Percentiles rank a stretch among this genome's conserved stretches.
These are phyloP conservation scores for Trichoderma oligosporum DNA, from an alignment of 2,329 filamentous ascomycete species.

Conservation along the genomic window DNA sequence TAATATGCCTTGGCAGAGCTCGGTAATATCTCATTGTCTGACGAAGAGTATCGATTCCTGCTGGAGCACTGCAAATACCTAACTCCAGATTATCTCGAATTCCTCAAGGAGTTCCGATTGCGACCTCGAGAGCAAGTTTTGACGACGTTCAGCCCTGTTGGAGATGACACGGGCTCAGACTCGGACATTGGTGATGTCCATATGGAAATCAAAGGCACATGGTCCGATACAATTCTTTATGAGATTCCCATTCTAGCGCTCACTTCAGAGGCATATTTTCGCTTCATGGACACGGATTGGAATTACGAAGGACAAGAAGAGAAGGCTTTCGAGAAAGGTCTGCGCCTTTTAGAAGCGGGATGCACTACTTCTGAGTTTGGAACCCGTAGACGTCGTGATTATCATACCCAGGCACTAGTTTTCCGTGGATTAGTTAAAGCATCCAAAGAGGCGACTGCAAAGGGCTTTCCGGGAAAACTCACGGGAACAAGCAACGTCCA, in stretches of 20 bases:
- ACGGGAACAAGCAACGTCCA: constrained; percentile 95
- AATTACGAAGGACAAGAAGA: constrained; percentile 81
- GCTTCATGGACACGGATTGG: constrained; percentile 93
- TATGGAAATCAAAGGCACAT: constrained; percentile 74
- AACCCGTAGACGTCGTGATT: constrained; percentile 81
- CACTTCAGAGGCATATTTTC: constrained; percentile 95
- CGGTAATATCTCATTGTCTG: constrained; percentile 71
- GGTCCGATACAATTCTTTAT: constrained; percentile 95
- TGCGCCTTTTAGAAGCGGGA: constrained; percentile 70
- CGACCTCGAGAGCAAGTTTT: constrained; percentile 76
- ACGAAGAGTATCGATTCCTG: constrained; percentile 77
- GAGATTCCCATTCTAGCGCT: constrained; percentile 92
- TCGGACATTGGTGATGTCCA: constrained; percentile 69
- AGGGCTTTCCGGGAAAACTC: constrained; percentile 67
- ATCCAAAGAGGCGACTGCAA: constrained; percentile 63
- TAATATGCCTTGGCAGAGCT: constrained; percentile 58
- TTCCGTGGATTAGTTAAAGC: constrained; percentile 81
- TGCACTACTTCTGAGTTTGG: constrained; percentile 95
- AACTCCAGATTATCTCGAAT: constrained; percentile 70
- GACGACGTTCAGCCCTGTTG: constrained; percentile 59
- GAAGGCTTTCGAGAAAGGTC: constrained; percentile 76
- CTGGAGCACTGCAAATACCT: constrained; percentile 77
- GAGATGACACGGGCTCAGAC: constrained; percentile 57
- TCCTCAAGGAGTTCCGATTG: constrained; percentile 76
- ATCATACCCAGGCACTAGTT: constrained; percentile 90